Percentiles rank a stretch among this genome's conserved stretches.
Conservation (phyloP, 345 rosid species). For the Bruguiera parviflora region DNA sequence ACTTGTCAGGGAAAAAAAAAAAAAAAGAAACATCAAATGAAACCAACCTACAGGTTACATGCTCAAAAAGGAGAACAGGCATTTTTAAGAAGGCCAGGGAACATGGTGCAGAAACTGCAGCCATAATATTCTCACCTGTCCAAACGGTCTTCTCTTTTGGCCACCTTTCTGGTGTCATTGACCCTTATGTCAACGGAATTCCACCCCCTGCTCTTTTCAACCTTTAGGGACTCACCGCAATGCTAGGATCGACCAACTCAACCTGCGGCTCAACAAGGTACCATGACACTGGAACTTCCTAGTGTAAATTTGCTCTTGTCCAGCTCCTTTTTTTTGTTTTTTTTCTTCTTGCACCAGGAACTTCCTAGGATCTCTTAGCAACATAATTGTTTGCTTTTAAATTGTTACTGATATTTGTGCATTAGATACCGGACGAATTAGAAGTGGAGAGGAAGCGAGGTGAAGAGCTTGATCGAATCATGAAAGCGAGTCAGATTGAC, state of each 20-base stretch:
- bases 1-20: too few species aligned
- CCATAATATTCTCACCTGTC: conserved; percentile 24
- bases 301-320: background rate
- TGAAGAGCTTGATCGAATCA: conserved; percentile 33
- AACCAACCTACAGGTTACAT: conserved; percentile 21
- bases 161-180: too few species aligned
- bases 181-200: too few species aligned
- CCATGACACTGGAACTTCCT: background rate
- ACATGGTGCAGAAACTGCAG: conserved; percentile 18
- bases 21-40: background rate
- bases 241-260: conserved; percentile 42
- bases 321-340: background rate
- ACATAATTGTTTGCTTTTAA: background rate
- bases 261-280: conserved; percentile 26
- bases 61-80: conserved; percentile 19
- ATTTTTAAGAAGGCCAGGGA: conserved; percentile 27
- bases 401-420: background rate
- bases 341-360: background rate
- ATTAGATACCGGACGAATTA: conserved; percentile 25
- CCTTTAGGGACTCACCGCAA: conserved; percentile 8
- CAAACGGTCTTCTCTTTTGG: conserved; percentile 18
- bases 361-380: background rate
- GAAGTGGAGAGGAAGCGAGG: conserved; percentile 45
- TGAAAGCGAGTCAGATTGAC: conserved; percentile 13
- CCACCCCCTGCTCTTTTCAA: too few species aligned